A percentile compares a stretch with the other conserved stretches of the same genome.
These are phyloP conservation scores for Erysimum cheiranthoides DNA, from an alignment of 345 rosid genomes.

Conservation along the genomic window DNA sequence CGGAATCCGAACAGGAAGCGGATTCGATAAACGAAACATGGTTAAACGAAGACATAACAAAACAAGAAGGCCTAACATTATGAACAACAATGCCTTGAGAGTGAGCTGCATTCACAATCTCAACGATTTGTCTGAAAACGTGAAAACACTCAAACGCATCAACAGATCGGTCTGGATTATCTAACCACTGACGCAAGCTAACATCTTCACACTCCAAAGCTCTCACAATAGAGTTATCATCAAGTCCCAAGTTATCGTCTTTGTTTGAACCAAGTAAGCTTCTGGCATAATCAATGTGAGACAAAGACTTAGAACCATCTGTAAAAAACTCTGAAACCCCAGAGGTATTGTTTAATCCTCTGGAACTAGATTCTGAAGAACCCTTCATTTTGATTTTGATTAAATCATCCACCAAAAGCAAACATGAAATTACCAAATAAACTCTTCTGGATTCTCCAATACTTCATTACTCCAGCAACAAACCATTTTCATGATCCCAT, in stretches of 20 bases:
- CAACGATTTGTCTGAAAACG: conserved; percentile 85
- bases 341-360: conserved; percentile 55
- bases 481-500: conserved; percentile 36
- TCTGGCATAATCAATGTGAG: conserved; percentile 58
- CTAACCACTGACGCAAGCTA: conserved; percentile 96
- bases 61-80: conserved; percentile 91
- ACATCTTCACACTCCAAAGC: conserved; percentile 70
- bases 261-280: conserved; percentile 55
- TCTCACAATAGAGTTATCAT: conserved; percentile 52
- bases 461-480: conserved; percentile 42
- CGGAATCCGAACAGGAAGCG: conserved; percentile 92
- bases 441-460: conserved; percentile 47
- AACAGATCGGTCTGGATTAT: conserved; percentile 67
- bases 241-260: conserved; percentile 54
- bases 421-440: conserved; percentile 46
- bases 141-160: conserved; percentile 87
- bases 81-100: conserved; percentile 86
- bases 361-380: conserved; percentile 73
- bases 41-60: conserved; percentile 80
- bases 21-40: conserved; percentile 89
- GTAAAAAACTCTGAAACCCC: conserved; percentile 50
- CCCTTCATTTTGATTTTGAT: conserved; percentile 57
- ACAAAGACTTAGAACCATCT: conserved; percentile 52
- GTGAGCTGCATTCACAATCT: conserved; percentile 79
- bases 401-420: conserved; percentile 55